These are phyloP conservation scores for Suillus sp. DNA, from an alignment of 768 basidiomycete genomes.

Conservation along the genomic window DNA sequence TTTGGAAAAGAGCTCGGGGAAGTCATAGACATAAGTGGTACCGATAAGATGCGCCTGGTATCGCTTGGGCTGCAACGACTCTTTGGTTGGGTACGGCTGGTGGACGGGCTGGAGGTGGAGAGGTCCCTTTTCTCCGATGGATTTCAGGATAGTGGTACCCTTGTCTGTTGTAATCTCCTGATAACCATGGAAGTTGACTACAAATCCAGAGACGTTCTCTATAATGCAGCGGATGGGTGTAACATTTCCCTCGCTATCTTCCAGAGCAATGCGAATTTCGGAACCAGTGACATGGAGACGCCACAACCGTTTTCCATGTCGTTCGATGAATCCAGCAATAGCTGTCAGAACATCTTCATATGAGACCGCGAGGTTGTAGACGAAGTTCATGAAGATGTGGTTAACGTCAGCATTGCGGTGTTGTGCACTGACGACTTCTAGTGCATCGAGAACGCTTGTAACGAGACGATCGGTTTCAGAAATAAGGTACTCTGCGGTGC, in stretches of 20 bases:
- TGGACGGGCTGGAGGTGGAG: constrained; percentile 95
- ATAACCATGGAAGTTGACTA: constrained; percentile 97
- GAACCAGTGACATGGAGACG: constrained; percentile 97
- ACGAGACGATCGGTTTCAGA: constrained; percentile 98
- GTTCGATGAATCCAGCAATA: constrained; percentile 98
- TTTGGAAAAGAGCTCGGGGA: constrained; percentile 98
- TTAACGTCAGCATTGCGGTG: constrained; percentile 95
- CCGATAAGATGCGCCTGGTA: constrained; percentile 99
- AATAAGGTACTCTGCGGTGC: constrained; percentile 95
- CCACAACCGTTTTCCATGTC: constrained; percentile 98
- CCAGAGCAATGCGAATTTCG: constrained; percentile 92
- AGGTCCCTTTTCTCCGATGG: constrained; percentile 97
- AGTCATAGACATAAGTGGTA: constrained; percentile 98
- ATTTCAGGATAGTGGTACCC: constrained; percentile 93
- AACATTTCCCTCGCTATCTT: constrained; percentile 93
- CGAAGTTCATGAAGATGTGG: constrained; percentile 99
- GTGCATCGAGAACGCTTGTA: constrained; percentile 89
- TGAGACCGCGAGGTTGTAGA: constrained; percentile 92
- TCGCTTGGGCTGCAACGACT: constrained; percentile 96
- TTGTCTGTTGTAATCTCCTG: constrained; percentile 97
- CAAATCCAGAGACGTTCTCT: constrained; percentile 98
- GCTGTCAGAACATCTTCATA: constrained; percentile 98
- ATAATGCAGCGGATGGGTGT: constrained; percentile 97
- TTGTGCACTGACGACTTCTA: constrained; percentile 90
- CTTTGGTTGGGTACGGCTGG: constrained; percentile 93